Conservation (phyloP, 805 yeast genomes). For the Lachancea nothofagi region DNA sequence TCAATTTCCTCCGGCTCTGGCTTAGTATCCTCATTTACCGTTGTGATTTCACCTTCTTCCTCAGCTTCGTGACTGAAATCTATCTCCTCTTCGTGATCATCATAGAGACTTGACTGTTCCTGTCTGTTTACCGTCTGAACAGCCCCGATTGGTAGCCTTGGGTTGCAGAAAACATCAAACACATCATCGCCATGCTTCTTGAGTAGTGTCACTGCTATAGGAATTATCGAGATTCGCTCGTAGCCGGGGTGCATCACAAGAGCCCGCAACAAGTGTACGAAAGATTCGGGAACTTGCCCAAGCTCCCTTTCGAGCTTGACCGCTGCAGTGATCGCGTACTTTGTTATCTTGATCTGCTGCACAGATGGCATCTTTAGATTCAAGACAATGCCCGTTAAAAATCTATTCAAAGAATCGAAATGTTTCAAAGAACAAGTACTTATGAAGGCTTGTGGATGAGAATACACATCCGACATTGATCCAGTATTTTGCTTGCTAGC, state of each 20-base stretch:
- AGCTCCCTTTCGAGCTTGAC: slow-evolving; percentile 28
- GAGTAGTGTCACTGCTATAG: slow-evolving; percentile 56
- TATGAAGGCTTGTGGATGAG: slow-evolving; percentile 56
- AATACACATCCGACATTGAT: slow-evolving; percentile 61
- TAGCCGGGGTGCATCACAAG: slow-evolving; percentile 65
- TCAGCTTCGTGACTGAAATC: too few species aligned
- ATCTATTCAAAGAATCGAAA: slow-evolving; percentile 29
- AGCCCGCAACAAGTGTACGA: slow-evolving; percentile 41
- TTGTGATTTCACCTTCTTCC: not conserved
- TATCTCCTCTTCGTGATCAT: not conserved
- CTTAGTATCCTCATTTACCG: not conserved
- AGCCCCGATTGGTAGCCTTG: slow-evolving; percentile 58
- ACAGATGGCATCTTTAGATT: slow-evolving; percentile 53
- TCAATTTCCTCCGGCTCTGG: not conserved
- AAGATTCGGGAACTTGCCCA: slow-evolving; percentile 26
- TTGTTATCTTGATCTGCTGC: slow-evolving; percentile 53
- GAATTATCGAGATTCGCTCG: slow-evolving; percentile 59
- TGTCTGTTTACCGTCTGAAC: slow-evolving; percentile 23
- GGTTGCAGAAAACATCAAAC: slow-evolving; percentile 60
- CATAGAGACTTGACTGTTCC: not conserved
- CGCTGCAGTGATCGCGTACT: slow-evolving; percentile 39
- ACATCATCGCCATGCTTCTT: slow-evolving; percentile 42
- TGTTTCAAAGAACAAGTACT: slow-evolving; percentile 38
- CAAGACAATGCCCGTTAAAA: slow-evolving; percentile 45
- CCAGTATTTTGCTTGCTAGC: slow-evolving; percentile 38